Percentiles rank a stretch among this genome's conserved stretches.
phyloP scores from a whole-genome alignment of 768 basidiomycete species.

The Tylopilus sp. region DNA sequence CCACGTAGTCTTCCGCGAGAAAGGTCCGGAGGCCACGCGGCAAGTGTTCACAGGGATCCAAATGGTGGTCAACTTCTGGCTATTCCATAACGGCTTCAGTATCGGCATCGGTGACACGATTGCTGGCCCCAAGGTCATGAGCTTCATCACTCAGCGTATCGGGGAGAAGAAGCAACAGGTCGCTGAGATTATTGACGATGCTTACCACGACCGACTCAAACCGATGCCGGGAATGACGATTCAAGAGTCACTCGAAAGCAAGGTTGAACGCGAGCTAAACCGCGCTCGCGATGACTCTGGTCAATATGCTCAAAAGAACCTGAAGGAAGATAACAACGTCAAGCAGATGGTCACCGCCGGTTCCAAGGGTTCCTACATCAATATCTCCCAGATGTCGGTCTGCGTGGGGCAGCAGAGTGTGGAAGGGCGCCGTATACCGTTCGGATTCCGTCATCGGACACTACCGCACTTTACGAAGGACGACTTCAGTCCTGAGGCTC shows the following conservation, averaged over 20 bases:
- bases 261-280: constrained; percentile 88
- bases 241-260: constrained; percentile 95
- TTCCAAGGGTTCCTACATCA: constrained; percentile 98
- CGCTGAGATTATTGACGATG: constrained; percentile 73
- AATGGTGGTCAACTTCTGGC: constrained; percentile 96
- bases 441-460: constrained; percentile 95
- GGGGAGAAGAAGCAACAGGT: constrained; percentile 78
- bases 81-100: constrained; percentile 98
- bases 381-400: constrained; percentile 99
- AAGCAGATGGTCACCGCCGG: constrained; percentile 99
- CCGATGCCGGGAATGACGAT: constrained; percentile 98
- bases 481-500: constrained; percentile 95
- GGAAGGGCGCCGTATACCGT: constrained; percentile 97
- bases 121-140: constrained; percentile 87
- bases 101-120: constrained; percentile 99
- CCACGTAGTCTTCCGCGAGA: constrained; percentile 96
- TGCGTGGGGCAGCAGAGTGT: constrained; percentile 99
- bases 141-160: constrained; percentile 78
- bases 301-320: constrained; percentile 92
- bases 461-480: constrained; percentile 98
- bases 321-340: constrained; percentile 99
- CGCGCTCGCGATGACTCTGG: constrained; percentile 93
- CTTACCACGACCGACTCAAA: constrained; percentile 83
- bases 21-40: constrained; percentile 88
- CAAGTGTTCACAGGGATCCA: constrained; percentile 92